Percentiles rank a stretch among this genome's conserved stretches.
Conservation (phyloP, 192 early-diverging fungal species). For the Rhizoclosmatium globosum region DNA sequence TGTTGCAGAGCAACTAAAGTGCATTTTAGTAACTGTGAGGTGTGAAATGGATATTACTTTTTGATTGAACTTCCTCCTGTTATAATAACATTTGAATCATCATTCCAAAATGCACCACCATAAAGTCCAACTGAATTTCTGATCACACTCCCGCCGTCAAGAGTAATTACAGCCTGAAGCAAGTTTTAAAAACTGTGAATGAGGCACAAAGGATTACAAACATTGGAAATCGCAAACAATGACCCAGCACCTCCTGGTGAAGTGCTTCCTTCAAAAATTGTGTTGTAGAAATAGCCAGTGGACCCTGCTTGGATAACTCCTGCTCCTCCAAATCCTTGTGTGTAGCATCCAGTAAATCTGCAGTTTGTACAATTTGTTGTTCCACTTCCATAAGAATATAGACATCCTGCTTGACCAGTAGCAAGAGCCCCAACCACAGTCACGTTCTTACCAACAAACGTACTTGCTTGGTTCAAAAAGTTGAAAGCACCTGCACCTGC, state of each 20-base stretch:
- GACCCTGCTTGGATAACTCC: neutral
- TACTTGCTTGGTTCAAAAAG: neutral
- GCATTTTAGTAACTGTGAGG: neutral
- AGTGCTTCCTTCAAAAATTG: neutral
- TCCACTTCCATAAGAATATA: neutral
- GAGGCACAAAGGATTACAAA: neutral
- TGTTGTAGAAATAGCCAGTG: neutral
- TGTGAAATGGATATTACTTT: constrained; percentile 4
- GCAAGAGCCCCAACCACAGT: neutral
- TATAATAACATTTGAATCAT: neutral
- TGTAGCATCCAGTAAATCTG: neutral
- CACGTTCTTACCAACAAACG: constrained; percentile 8
- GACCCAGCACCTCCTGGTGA: neutral
- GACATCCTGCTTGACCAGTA: constrained; percentile 7
- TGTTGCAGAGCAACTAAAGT: neutral
- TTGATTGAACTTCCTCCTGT: neutral
- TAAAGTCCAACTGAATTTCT: neutral
- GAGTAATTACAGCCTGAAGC: neutral
- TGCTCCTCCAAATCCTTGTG: constrained; percentile 9
- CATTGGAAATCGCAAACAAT: neutral
- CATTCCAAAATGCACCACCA: neutral
- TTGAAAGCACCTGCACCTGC: neutral
- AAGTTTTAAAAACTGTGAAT: neutral
- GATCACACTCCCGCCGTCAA: neutral
- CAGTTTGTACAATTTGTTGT: constrained; percentile 12